Evolutionary conservation across 495 filamentous ascomycete genomes (phyloP).

Genomic region (Talaromyces proteolyticus): DNA sequence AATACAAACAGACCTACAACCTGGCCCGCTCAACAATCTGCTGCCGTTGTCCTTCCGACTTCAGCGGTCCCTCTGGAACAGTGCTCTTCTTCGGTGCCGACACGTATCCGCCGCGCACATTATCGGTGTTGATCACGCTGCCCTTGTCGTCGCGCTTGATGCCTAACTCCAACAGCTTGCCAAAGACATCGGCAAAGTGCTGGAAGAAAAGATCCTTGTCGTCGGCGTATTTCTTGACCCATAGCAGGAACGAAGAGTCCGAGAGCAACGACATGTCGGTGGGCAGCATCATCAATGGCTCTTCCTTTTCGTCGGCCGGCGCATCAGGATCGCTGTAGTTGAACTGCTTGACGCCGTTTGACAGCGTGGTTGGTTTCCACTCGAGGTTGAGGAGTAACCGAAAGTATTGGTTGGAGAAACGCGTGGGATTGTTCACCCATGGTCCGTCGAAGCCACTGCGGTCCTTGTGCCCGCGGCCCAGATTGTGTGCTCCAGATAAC

Average conservation of each 20-base stretch:
- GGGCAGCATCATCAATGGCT: conserved; percentile 51
- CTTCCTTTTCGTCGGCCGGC: conserved; percentile 38
- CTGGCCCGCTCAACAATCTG: conserved; percentile 14
- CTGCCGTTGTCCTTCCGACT: conserved; percentile 10
- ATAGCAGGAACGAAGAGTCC: conserved; percentile 34
- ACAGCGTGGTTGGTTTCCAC: conserved; percentile 48
- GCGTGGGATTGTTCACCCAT: conserved; percentile 60
- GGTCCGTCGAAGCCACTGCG: conserved; percentile 55
- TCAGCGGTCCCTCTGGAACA: conserved; percentile 31
- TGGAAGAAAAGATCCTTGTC: conserved; percentile 59
- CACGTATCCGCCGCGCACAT: conserved; percentile 46
- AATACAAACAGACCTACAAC: too few relatives aligned
- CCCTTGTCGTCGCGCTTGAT: conserved; percentile 48
- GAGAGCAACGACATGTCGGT: conserved; percentile 36
- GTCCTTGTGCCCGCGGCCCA: conserved; percentile 56
- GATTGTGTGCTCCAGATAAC: conserved; percentile 53
- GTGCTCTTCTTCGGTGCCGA: conserved; percentile 56
- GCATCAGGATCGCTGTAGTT: conserved; percentile 53
- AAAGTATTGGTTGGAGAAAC: conserved; percentile 61
- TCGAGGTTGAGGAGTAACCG: conserved; percentile 45
- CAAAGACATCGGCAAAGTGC: conserved; percentile 53
- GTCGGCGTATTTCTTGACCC: conserved; percentile 53
- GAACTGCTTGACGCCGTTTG: conserved; percentile 51
- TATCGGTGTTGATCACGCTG: conserved; percentile 44
- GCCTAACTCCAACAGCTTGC: conserved; percentile 57